phyloP scores from a whole-genome alignment of 2,329 filamentous ascomycete genomes.

The Penicillium freii region DNA sequence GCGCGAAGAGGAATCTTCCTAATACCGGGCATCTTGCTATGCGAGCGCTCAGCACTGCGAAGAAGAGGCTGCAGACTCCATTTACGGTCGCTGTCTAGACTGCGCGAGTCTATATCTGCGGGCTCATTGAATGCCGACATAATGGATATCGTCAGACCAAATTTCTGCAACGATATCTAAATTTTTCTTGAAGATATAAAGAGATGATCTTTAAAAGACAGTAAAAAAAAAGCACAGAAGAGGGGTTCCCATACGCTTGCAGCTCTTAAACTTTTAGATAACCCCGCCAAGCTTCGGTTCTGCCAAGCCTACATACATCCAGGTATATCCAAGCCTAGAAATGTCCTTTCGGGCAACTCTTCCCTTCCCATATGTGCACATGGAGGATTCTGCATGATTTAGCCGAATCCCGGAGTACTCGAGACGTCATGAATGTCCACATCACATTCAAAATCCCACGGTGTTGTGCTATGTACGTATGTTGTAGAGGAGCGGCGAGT shows the following conservation, averaged over 20 bases:
- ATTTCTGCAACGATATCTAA: neutral
- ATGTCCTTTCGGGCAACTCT: neutral
- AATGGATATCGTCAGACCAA: neutral
- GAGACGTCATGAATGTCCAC: neutral
- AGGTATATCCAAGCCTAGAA: neutral
- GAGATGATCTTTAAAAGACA: neutral
- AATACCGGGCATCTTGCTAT: conserved; percentile 55
- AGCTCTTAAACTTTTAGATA: neutral
- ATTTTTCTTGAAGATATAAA: neutral
- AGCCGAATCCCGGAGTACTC: neutral
- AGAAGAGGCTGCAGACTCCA: conserved; percentile 35
- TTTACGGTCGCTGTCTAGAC: conserved; percentile 22
- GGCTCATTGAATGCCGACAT: conserved; percentile 1
- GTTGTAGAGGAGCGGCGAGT: conserved; percentile 10
- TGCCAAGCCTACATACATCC: neutral
- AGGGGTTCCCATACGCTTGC: conserved; percentile 3
- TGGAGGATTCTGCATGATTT: neutral
- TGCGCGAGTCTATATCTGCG: conserved; percentile 6
- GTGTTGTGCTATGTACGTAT: conserved; percentile 10
- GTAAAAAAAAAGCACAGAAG: neutral
- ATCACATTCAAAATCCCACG: neutral
- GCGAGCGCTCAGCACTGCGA: conserved; percentile 46
- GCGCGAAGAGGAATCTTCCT: conserved; percentile 57
- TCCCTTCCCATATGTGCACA: neutral
- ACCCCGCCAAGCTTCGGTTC: neutral